Conservation (phyloP, 768 basidiomycete species). For the Boletus subcaerulescens region DNA sequence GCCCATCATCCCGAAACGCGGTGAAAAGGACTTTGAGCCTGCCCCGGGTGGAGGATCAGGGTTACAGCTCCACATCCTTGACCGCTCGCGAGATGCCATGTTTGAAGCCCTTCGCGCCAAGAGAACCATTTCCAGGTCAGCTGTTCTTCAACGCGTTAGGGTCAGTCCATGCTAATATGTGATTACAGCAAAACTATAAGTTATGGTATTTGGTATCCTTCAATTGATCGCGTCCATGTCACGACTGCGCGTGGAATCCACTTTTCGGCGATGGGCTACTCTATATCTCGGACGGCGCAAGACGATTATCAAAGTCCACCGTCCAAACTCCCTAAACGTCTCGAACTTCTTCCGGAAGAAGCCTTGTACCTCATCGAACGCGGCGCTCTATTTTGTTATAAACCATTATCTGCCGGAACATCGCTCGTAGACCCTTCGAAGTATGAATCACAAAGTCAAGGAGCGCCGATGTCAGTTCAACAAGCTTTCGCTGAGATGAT, state of each 20-base stretch:
- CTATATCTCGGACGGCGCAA: slow-evolving; percentile 48
- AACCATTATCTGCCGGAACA: slow-evolving; percentile 37
- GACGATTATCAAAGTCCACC: slow-evolving; percentile 17
- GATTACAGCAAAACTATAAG: slow-evolving; percentile 67
- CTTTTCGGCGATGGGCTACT: slow-evolving; percentile 79
- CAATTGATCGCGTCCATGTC: slow-evolving; percentile 60
- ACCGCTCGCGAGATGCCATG: slow-evolving; percentile 81
- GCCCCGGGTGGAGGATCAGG: slow-evolving; percentile 58
- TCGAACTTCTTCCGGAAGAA: slow-evolving; percentile 94
- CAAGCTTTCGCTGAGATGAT: slow-evolving; percentile 88
- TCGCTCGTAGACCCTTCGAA: slow-evolving; percentile 7
- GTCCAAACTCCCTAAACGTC: slow-evolving; percentile 53
- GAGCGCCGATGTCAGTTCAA: slow-evolving; percentile 85
- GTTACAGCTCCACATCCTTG: slow-evolving; percentile 78
- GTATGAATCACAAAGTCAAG: slow-evolving; percentile 43
- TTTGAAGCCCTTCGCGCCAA: slow-evolving; percentile 73
- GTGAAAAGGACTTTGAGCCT: slow-evolving; percentile 98
- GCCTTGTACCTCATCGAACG: slow-evolving; percentile 90
- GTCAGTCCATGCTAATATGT: neutral
- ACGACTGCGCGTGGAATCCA: slow-evolving; percentile 78
- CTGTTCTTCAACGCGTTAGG: neutral
- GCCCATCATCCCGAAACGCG: slow-evolving; percentile 88
- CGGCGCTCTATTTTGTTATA: slow-evolving; percentile 85
- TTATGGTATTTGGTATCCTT: slow-evolving; percentile 77
- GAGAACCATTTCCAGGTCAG: slow-evolving; percentile 74